Evolutionary conservation across 2,329 filamentous ascomycete genomes (phyloP), one percentile per base, ranked within the genome.

Genomic region (Ascochyta rabiei): DNA sequence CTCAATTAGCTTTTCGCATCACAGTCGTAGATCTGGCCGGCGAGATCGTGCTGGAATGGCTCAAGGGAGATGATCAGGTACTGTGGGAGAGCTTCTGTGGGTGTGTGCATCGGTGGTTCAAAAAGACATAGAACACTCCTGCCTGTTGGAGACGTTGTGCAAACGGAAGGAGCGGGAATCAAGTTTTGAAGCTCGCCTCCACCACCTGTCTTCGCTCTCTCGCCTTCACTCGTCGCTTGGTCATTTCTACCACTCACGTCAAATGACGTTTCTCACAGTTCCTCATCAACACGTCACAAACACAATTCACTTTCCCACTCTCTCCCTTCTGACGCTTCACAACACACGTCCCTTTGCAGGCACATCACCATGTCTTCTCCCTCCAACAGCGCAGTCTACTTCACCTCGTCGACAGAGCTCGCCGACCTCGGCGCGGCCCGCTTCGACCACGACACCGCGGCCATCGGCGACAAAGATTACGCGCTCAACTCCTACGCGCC

Each of bases 51-150:
- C 77, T 87, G 0, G 81, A 89, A 28, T 96, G 91, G 93, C 69
- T 91, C 0, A 86, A 90, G 64, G 93, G 95, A 0, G 79, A 81
- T 6, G 89, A 96, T 61, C 79, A 83, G 16, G 81, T 87, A 0
- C 69, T 95, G 0, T 96, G 93, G 74, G 90, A 96, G 76, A 97
- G 93, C 70, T 91, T 99, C 59, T 89, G 87, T 56, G 92, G 91
- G 0, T 91, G 93, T 46, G 38, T 70, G 15, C 65, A 67, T 53
- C 50, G 62, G 21, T 54, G 52, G 52, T 49, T 54, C 41, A 54
- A 54, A 24, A 35, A 52, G 21, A 15, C 21, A 12, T 48, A 24
- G 19, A 13, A 13, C 6, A 19, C 10, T 33, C 31, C 24, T 48
- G 23, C 24, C 18, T 19, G n/a, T 1, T 51, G 4, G 7, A 28